phyloP scores from a whole-genome alignment of 495 filamentous ascomycete genomes.

The Diplogelasinospora grovesii region DNA sequence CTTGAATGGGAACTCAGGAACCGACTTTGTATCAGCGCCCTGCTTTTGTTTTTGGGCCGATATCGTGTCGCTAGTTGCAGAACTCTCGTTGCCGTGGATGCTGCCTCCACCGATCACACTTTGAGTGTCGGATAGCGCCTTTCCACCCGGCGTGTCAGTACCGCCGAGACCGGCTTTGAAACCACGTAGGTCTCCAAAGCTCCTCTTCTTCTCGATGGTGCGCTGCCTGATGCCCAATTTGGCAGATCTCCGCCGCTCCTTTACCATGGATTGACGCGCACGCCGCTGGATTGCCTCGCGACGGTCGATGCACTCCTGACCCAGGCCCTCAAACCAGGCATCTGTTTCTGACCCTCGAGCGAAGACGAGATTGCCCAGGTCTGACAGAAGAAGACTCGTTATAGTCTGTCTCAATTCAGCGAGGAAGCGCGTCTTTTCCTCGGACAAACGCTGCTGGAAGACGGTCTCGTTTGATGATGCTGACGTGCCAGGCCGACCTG shows the following conservation, averaged over 20 bases:
- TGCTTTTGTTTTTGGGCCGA: conserved; percentile 25
- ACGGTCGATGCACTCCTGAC: conserved; percentile 69
- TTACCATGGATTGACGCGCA: conserved; percentile 29
- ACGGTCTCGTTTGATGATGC: conserved; percentile 56
- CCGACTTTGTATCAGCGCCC: conserved; percentile 31
- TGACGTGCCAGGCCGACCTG: conserved; percentile 44
- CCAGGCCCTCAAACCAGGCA: conserved; percentile 73
- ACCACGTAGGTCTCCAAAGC: conserved; percentile 43
- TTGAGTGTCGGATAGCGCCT: conserved; percentile 23
- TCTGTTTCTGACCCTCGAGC: conserved; percentile 88
- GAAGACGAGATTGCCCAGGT: conserved; percentile 80
- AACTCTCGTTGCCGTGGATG: conserved; percentile 33
- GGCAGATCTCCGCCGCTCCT: conserved; percentile 41
- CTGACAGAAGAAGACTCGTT: conserved; percentile 80
- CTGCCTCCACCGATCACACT: conserved; percentile 20
- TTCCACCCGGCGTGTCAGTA: conserved; percentile 24
- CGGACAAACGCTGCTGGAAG: conserved; percentile 45
- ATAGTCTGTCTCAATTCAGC: conserved; percentile 69
- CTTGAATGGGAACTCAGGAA: conserved; percentile 61
- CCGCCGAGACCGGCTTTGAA: too few relatives aligned
- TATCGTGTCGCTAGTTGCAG: conserved; percentile 36
- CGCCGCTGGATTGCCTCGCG: conserved; percentile 58
- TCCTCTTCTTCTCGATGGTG: conserved; percentile 54
- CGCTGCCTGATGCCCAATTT: conserved; percentile 37
- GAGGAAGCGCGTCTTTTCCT: conserved; percentile 60